Evolutionary conservation across 768 basidiomycete genomes (phyloP).

Genomic region (Hericium erinaceus): DNA sequence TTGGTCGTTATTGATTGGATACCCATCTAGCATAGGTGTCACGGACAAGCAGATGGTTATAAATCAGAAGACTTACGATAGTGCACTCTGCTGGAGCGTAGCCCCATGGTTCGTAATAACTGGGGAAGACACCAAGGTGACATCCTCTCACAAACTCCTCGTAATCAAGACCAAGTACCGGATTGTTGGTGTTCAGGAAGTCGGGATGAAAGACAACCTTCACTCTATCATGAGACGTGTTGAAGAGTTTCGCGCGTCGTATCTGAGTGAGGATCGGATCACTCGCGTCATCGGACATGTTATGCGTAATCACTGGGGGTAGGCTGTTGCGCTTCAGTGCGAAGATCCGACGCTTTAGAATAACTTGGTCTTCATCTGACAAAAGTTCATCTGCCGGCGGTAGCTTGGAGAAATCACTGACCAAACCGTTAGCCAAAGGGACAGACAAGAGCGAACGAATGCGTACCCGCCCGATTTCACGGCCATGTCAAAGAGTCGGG

Average conservation of each 20-base stretch:
- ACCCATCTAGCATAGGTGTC: constrained; percentile 62
- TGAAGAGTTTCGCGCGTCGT: constrained; percentile 90
- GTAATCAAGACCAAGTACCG: constrained; percentile 93
- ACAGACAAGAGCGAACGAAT: neutral
- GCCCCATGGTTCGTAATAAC: constrained; percentile 95
- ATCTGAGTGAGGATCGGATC: constrained; percentile 96
- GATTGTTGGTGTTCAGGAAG: constrained; percentile 96
- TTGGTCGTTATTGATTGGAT: constrained; percentile 97
- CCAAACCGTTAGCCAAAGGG: neutral
- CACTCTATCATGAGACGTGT: constrained; percentile 78
- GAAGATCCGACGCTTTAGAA: constrained; percentile 93
- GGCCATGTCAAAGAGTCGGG: constrained; percentile 88
- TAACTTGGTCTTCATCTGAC: constrained; percentile 86
- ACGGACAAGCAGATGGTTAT: neutral
- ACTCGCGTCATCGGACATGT: constrained; percentile 88
- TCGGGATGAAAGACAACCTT: constrained; percentile 98
- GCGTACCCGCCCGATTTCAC: constrained; percentile 84
- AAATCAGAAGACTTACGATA: constrained; percentile 50
- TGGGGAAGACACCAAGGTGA: constrained; percentile 97
- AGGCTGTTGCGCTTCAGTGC: constrained; percentile 90
- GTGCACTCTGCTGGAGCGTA: constrained; percentile 98
- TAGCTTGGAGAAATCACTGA: constrained; percentile 63
- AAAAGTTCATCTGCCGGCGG: constrained; percentile 71
- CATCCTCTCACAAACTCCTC: constrained; percentile 99
- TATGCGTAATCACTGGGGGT: constrained; percentile 95